phyloP scores from a whole-genome alignment of 805 yeast species.

The Candida fluviatilis region DNA sequence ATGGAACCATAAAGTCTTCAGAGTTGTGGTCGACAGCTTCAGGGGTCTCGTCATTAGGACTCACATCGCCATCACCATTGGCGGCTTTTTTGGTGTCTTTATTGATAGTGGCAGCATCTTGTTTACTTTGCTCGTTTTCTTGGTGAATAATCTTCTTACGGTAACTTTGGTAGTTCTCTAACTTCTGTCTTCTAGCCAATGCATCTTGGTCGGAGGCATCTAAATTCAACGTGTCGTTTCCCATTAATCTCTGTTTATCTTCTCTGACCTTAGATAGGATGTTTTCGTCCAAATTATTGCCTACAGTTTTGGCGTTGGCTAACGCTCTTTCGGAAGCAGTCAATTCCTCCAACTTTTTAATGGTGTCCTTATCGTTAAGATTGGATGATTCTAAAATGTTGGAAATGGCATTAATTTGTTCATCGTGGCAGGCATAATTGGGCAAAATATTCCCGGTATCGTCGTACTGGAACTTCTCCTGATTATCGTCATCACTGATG shows the following conservation, averaged over 20 bases:
- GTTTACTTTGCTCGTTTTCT: slow-evolving; percentile 32
- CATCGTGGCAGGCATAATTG: slow-evolving; percentile 47
- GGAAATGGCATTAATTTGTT: slow-evolving; percentile 36
- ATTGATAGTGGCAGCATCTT: slow-evolving; percentile 12
- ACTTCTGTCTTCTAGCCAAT: slow-evolving; percentile 43
- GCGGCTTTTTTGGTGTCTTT: slow-evolving; percentile 8
- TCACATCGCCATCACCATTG: slow-evolving; percentile 8
- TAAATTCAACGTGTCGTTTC: slow-evolving; percentile 41
- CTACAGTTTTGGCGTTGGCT: slow-evolving; percentile 50
- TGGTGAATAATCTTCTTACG: slow-evolving; percentile 59
- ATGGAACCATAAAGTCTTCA: slow-evolving; percentile 49
- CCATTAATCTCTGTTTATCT: slow-evolving; percentile 38
- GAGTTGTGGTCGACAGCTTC: slow-evolving; percentile 1
- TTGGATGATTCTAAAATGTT: slow-evolving; percentile 35
- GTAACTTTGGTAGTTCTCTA: slow-evolving; percentile 56
- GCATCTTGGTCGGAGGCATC: slow-evolving; percentile 44
- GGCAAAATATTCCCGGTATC: slow-evolving; percentile 59
- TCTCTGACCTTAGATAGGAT: slow-evolving; percentile 27
- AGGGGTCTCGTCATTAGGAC: background rate
- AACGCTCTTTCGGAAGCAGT: slow-evolving; percentile 57
- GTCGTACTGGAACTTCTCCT: slow-evolving; percentile 52
- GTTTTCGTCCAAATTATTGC: slow-evolving; percentile 31
- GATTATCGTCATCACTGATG: slow-evolving; percentile 55
- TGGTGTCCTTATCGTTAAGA: slow-evolving; percentile 42
- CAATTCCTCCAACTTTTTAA: slow-evolving; percentile 50